A percentile compares a stretch with the other conserved stretches of the same genome.
Evolutionary conservation across 805 yeast genomes (phyloP).

Genomic region (Yarrowia sp.): DNA sequence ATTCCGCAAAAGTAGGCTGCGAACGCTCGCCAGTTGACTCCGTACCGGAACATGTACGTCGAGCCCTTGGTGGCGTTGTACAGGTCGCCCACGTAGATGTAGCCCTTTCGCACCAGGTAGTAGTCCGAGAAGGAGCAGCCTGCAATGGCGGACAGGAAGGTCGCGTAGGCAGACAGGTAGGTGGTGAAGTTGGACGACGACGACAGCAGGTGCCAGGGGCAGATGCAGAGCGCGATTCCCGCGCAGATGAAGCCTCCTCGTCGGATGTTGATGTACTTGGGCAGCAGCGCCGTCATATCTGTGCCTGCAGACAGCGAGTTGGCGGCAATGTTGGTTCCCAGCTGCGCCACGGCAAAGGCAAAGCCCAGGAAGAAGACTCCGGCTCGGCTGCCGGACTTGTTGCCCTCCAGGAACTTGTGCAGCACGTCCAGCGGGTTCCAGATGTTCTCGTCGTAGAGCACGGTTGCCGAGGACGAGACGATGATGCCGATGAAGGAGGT

Average conservation of each 20-base stretch:
- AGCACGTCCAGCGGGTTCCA: conserved; percentile 87
- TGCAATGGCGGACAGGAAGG: conserved; percentile 78
- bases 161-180: conserved; percentile 75
- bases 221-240: conserved; percentile 60
- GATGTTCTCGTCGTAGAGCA: conserved; percentile 62
- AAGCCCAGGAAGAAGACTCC: conserved; percentile 75
- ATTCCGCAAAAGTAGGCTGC: conserved; percentile 79
- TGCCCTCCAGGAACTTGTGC: conserved; percentile 55
- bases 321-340: conserved; percentile 71
- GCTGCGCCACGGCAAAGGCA: conserved; percentile 71
- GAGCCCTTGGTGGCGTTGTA: conserved; percentile 50
- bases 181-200: conserved; percentile 73
- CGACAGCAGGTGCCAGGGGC: conserved; percentile 80
- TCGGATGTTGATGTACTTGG: conserved; percentile 54
- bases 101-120: conserved; percentile 70
- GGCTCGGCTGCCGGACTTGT: conserved; percentile 55
- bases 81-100: conserved; percentile 59
- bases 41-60: conserved; percentile 62
- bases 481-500: conserved; percentile 84
- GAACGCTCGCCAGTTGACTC: conserved; percentile 82
- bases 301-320: conserved; percentile 52
- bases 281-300: conserved; percentile 51
- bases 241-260: conserved; percentile 83
- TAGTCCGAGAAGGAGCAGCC: conserved; percentile 67
- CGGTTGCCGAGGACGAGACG: conserved; percentile 74